Percentiles rank a stretch among this genome's conserved stretches.
These are phyloP conservation scores for Xylaria sp. DNA, from an alignment of 2,329 filamentous ascomycete species.

Conservation along the genomic window DNA sequence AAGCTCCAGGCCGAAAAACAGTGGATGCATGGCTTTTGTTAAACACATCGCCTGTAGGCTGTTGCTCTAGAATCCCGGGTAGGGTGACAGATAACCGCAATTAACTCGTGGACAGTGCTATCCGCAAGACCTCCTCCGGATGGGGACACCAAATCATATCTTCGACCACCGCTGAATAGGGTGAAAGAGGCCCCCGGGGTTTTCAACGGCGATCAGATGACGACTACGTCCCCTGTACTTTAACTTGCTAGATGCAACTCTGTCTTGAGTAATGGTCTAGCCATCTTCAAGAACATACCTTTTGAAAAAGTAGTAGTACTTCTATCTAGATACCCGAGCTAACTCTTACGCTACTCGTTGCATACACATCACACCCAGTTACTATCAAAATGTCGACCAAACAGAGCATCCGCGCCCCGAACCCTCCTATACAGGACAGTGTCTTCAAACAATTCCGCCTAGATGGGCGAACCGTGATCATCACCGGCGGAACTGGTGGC, in stretches of 20 bases:
- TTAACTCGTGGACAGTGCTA: not conserved
- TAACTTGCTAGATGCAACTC: not conserved
- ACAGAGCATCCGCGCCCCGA: slow-evolving; percentile 31
- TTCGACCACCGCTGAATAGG: not conserved
- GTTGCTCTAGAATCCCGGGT: not conserved
- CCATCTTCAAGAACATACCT: not conserved
- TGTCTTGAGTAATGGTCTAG: not conserved
- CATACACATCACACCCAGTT: not conserved
- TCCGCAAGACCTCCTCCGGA: not conserved
- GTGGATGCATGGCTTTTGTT: not conserved
- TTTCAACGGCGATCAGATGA: not conserved
- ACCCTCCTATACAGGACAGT: slow-evolving; percentile 43
- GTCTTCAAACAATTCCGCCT: slow-evolving; percentile 48
- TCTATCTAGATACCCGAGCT: not conserved
- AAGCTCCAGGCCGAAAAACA: too few species aligned
- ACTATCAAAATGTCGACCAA: not conserved
- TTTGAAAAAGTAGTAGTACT: not conserved
- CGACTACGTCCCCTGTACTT: not conserved
- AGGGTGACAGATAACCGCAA: slow-evolving; percentile 2
- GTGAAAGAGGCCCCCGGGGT: not conserved
- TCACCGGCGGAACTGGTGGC: slow-evolving; percentile 53
- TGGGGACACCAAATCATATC: not conserved
- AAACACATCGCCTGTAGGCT: not conserved
- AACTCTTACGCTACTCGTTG: not conserved
- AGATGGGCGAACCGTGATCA: slow-evolving; percentile 47